Evolutionary conservation across 2,329 filamentous ascomycete species (phyloP).

Genomic region (Fusarium falciforme): DNA sequence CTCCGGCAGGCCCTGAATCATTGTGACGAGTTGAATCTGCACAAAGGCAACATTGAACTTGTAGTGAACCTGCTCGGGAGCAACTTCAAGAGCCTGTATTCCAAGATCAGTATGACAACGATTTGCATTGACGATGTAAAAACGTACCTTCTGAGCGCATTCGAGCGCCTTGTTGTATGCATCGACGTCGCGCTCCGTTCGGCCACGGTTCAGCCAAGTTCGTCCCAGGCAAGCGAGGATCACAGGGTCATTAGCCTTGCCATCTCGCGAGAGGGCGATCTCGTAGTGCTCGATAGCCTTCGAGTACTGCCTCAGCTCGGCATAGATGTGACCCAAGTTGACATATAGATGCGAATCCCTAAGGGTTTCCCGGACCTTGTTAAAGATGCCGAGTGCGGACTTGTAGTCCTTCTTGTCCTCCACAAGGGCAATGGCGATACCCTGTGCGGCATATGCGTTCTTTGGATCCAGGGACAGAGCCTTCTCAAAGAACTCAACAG

Average conservation of each 20-base stretch:
- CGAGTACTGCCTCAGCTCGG: constrained; percentile 88
- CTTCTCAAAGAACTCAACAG: constrained; percentile 99
- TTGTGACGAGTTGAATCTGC: constrained; percentile 90
- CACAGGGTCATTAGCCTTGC: constrained; percentile 77
- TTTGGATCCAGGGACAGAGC: constrained; percentile 92
- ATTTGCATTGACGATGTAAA: not conserved
- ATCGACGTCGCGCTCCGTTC: constrained; percentile 68
- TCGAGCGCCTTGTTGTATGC: constrained; percentile 68
- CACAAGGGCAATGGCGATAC: constrained; percentile 91
- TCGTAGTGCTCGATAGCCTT: constrained; percentile 98
- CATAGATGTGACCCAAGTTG: constrained; percentile 93
- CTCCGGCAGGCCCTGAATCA: constrained; percentile 80
- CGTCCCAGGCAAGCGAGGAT: constrained; percentile 89
- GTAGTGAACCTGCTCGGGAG: constrained; percentile 87
- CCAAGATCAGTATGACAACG: constrained; percentile 16
- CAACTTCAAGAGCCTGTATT: constrained; percentile 75
- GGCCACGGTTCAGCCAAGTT: constrained; percentile 86
- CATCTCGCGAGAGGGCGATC: constrained; percentile 81
- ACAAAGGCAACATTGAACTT: constrained; percentile 99
- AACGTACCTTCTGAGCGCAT: constrained; percentile 71
- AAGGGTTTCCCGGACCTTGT: constrained; percentile 89
- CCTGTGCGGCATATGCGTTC: constrained; percentile 96
- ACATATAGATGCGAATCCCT: constrained; percentile 89
- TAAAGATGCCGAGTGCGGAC: constrained; percentile 85
- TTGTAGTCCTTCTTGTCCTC: constrained; percentile 94